phyloP scores from a whole-genome alignment of 108 stramenopile genomes.

The Epithemia pelagica region DNA sequence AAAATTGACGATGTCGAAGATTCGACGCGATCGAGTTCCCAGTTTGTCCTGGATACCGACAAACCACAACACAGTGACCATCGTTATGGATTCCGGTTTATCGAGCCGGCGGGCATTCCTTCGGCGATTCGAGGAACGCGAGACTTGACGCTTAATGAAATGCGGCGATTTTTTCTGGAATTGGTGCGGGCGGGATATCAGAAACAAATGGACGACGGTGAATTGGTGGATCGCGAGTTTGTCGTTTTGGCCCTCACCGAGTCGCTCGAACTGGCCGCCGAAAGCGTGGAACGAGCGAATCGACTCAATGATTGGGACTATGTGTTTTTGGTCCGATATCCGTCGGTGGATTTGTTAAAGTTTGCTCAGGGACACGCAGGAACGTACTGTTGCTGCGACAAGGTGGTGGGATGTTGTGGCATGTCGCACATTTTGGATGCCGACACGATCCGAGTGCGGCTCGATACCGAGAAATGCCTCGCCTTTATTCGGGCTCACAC shows the following conservation, averaged over 20 bases:
- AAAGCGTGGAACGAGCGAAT: slow-evolving; percentile 18
- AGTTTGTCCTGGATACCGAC: background rate
- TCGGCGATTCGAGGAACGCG: background rate
- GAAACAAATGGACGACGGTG: slow-evolving; percentile 23
- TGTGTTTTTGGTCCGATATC: background rate
- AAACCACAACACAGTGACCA: background rate
- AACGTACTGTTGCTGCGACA: background rate
- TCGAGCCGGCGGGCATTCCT: background rate
- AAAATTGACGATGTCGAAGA: slow-evolving; percentile 11
- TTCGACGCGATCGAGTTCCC: slow-evolving; percentile 2
- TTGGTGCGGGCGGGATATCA: slow-evolving; percentile 24
- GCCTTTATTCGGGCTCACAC: slow-evolving; percentile 36
- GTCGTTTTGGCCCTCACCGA: slow-evolving; percentile 18
- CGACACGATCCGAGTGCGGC: slow-evolving; percentile 5
- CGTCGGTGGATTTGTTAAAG: background rate
- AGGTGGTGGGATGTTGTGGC: background rate
- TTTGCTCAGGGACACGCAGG: background rate
- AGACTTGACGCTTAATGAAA: slow-evolving; percentile 4
- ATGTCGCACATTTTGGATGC: background rate
- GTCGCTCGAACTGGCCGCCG: slow-evolving; percentile 23
- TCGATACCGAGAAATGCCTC: slow-evolving; percentile 18
- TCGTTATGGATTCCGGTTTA: background rate
- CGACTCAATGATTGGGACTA: slow-evolving; percentile 35
- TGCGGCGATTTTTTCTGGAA: slow-evolving; percentile 27
- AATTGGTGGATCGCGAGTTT: slow-evolving; percentile 25